Evolutionary conservation across 352 stramenopile genomes (phyloP), one percentile per base, ranked within the genome.

Genomic region (Phytophthora megakarya): DNA sequence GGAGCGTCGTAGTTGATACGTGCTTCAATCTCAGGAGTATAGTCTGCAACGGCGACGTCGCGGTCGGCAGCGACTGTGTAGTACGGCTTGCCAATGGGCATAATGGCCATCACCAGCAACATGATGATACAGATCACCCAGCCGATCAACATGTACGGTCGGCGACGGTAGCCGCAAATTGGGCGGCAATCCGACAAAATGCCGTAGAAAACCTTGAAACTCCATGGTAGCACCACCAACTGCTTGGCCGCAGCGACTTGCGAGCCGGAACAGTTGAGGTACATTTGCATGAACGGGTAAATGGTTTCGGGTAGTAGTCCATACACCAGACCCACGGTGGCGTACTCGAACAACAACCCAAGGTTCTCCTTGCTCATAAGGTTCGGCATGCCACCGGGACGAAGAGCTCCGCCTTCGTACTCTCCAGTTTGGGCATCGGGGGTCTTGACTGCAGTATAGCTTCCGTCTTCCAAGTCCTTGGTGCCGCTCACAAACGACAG

Each of bases 221-320:
- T 54, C 72, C 72, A 93, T 25, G 74, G 78, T 3, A 93, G 61
- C 47, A 73, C 70, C 6, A 91, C 63, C 18, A 89, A 18, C 39
- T 56, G 64, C 10, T 23, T 38, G 1, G 61, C 63, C 9, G 66
- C 58, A 6, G 56, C 55, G 4, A 65, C 43, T 35, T 63, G 45
- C 3, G 63, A 45, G n/a, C 69, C 69, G 21, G 61, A 49, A 12
- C 47, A 44, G 32, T 76, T 76, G 25, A 75, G 21, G 35, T 69
- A 75, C 21, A 69, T 50, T 48, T 75, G 62, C 11, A 75, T 26
- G 55, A 75, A 68, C 25, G 67, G 67, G 57, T 75, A 75, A 38
- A 75, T 65, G 12, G 65, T 73, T 12, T 42, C 65, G 0, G 69
- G 69, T 1, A 76, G 43, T 4, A 71, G 42, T 8, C 69, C 66